Base-by-base conservation (phyloP, 805 yeast genomes). In the Lipomyces sp. region DNA sequence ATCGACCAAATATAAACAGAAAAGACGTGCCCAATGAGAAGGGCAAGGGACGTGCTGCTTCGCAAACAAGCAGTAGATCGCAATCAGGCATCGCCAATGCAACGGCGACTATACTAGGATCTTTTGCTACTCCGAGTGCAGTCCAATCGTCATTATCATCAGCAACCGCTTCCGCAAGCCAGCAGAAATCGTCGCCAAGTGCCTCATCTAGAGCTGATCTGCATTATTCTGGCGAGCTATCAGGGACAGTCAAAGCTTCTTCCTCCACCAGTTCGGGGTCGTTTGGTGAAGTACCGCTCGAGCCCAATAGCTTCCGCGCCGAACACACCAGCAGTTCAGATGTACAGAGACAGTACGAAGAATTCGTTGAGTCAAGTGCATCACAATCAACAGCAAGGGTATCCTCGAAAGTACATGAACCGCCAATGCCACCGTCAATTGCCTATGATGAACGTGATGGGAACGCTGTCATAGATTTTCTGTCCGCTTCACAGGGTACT, bases 401-500 rank as follows among this genome's bases (percentile, higher is more conserved):
- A 34, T 35, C 18, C 24, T n/a, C 48, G n/a, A 24, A 42, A 8
- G 18, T 42, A 24, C 10, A 24, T 34, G 15, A 30, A 30, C 32
- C 55, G 1, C 4, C 34, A 2, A 8, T 18, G 10, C 37, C 57
- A 34, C 30, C n/a, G 11, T 35, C 53, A 18, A 13, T 7, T 6
- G 48, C 24, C 15, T 30, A 61, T 13, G 50, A 61, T 29, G 24
- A n/a, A 35, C 42, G 42, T 42, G 71, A 69, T 48, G 72, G 72
- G 45, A 58, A 45, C 39, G 71, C 51, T 2, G 72, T 69, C 8
- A 33, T 62, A 29, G 66, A 56, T 6, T 65, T 68, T 35, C 59
- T 69, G 29, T 56, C 68, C 30, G 55, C 68, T 1, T 24, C 60
- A 11, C 45, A 63, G 35, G 42, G 58, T 30, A 56, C 68, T 5